Base-by-base conservation (phyloP, 2,329 filamentous ascomycete genomes). In the Bipolaris bicolor region DNA sequence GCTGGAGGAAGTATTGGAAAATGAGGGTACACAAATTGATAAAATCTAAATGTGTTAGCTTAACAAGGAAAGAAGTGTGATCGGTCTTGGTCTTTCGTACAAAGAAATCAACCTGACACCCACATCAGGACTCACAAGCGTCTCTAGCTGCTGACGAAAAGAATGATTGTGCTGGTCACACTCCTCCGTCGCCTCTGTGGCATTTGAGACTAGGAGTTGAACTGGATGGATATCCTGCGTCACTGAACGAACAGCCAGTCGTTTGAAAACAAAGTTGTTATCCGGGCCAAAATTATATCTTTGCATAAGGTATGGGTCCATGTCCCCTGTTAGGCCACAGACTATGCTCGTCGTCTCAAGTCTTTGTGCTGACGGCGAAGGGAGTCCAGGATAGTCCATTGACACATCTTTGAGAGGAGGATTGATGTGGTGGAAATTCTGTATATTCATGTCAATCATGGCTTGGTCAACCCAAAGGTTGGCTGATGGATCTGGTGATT, bases 21-120 rank as follows among this genome's bases (percentile, higher is more conserved):
- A 39, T 48, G 46, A 9, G 46, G 46, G 20, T 39, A 48, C 37
- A 48, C 46, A 20, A 48, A 48, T 26, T 24, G 46, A 48, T 39
- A 48, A 20, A 48, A 48, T 26, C 46, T 48, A 6, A 13, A 16
- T 6, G 2, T 10, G 20, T 48, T 10, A 48, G 33, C 20, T 24
- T 20, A 29, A 29, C 13, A 11, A 13, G 4, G 6, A 37, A 10
- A 15, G 7, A 39, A 26, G 6, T 26, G 16, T 26, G 15, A 22
- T 48, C 9, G 20, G 6, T 11, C 13, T 26, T 26, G 46, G 26
- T 24, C 6, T 13, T 18, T 29, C 46, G 2, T 39, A 48, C 46
- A 48, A 48, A n/a, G 33, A 48, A 13, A 48, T 37, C 13, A 48
- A 18, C 20, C 20, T 48, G 33, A 39, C 46, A 37, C 46, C 46